These are phyloP conservation scores for Sporisorium scitamineum DNA, from an alignment of 1,284 basidiomycete genomes.

Conservation along the genomic window DNA sequence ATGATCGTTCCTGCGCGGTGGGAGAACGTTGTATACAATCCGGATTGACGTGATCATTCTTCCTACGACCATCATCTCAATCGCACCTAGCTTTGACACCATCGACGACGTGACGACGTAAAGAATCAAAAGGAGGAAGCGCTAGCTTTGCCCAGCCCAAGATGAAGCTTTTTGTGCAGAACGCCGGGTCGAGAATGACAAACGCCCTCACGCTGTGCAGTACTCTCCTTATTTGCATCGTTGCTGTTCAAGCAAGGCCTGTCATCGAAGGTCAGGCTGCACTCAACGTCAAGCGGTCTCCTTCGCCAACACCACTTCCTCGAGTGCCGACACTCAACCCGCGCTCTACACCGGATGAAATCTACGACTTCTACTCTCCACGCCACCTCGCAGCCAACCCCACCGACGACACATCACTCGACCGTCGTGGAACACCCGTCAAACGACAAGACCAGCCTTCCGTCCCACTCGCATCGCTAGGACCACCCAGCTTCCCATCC, in stretches of 20 bases:
- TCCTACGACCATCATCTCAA: constrained; percentile 2
- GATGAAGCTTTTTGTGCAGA: not conserved
- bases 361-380: constrained; percentile 50
- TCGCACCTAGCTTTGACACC: not conserved
- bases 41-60: not conserved
- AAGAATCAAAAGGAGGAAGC: not conserved
- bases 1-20: not conserved
- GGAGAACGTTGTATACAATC: not conserved
- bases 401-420: not conserved
- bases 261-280: constrained; percentile 3
- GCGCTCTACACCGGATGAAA: constrained; percentile 46
- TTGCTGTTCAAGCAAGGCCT: constrained; percentile 7
- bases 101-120: not conserved
- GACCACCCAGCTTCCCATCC: constrained; percentile 53
- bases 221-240: not conserved
- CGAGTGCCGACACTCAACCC: constrained; percentile 16
- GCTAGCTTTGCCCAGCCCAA: not conserved
- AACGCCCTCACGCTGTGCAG: not conserved
- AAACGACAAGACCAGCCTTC: constrained; percentile 47
- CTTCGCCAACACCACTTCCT: constrained; percentile 35
- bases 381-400: not conserved
- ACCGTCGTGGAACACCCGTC: not conserved
- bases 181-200: not conserved
- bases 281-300: constrained; percentile 15
- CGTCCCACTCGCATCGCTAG: constrained; percentile 45